Conservation (phyloP, 2,329 filamentous ascomycete genomes). For the Ascochyta clinopodiicola region DNA sequence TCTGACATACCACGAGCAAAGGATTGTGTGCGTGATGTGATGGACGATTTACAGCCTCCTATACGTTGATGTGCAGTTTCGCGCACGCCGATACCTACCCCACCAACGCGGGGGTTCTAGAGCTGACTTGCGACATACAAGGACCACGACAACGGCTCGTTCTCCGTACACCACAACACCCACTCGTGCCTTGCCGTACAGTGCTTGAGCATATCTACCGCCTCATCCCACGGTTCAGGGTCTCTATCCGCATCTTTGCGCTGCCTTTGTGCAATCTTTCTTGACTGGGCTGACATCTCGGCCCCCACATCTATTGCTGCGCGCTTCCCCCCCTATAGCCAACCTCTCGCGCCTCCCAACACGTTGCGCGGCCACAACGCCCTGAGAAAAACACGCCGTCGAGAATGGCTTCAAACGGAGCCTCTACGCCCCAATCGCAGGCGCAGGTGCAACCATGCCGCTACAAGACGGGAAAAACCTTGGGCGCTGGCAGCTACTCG, state of each 20-base stretch:
- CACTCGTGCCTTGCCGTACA: not conserved
- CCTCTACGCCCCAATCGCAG: constrained; percentile 40
- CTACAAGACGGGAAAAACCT: constrained; percentile 98
- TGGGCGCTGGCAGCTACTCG: constrained; percentile 95
- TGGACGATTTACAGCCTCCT: not conserved
- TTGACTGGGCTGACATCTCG: constrained; percentile 18
- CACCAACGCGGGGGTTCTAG: constrained; percentile 1
- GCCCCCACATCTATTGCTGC: constrained; percentile 9
- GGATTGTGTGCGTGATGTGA: not conserved
- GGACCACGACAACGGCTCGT: not conserved
- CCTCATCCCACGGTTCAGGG: not conserved
- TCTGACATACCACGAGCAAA: not conserved
- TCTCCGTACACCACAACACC: not conserved
- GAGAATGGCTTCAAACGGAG: constrained; percentile 42
- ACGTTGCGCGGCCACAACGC: not conserved
- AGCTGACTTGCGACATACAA: constrained; percentile 3
- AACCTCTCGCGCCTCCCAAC: not conserved
- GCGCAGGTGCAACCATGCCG: constrained; percentile 87
- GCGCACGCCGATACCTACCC: constrained; percentile 1
- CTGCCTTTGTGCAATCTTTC: not conserved
- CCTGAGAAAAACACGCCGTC: not conserved
- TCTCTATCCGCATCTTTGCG: not conserved
- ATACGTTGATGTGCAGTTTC: not conserved
- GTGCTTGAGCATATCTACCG: not conserved
- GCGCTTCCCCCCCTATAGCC: constrained; percentile 1